phyloP scores from a whole-genome alignment of 352 stramenopile genomes.

The Pythium pyrilobum region DNA sequence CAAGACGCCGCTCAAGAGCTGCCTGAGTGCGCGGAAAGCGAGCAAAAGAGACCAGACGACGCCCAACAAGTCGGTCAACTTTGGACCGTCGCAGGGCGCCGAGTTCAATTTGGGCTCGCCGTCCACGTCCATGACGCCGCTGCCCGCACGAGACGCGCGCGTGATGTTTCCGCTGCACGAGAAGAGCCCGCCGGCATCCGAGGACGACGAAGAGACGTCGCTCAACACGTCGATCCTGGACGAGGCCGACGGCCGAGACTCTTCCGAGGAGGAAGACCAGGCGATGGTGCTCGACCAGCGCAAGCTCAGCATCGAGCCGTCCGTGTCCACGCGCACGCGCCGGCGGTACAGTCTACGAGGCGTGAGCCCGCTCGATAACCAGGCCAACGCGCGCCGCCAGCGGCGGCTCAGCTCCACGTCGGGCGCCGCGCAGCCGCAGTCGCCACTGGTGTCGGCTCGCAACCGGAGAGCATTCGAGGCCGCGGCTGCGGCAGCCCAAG shows the following conservation, averaged over 20 bases:
- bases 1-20: conserved; percentile 65
- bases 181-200: conserved; percentile 8
- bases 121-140: conserved; percentile 84
- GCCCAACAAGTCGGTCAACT: conserved; percentile 80
- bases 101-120: conserved; percentile 79
- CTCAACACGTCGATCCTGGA: conserved; percentile 82
- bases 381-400: conserved; percentile 51
- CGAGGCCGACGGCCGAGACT: conserved; percentile 50
- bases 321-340: conserved; percentile 23
- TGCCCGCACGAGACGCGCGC: conserved; percentile 51
- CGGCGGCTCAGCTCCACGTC: conserved; percentile 26
- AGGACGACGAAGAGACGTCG: conserved; percentile 74
- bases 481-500: neutral
- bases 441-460: conserved; percentile 14
- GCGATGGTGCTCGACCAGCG: neutral
- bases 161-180: conserved; percentile 65
- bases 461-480: conserved; percentile 15
- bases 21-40: conserved; percentile 68
- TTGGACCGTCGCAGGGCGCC: conserved; percentile 67
- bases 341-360: conserved; percentile 63
- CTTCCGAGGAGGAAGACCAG: conserved; percentile 39
- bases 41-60: conserved; percentile 33
- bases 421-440: conserved; percentile 1
- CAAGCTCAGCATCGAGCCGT: conserved; percentile 1
- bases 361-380: conserved; percentile 75